phyloP scores from a whole-genome alignment of 2,329 filamentous ascomycete genomes.

The Colletotrichum phormii region DNA sequence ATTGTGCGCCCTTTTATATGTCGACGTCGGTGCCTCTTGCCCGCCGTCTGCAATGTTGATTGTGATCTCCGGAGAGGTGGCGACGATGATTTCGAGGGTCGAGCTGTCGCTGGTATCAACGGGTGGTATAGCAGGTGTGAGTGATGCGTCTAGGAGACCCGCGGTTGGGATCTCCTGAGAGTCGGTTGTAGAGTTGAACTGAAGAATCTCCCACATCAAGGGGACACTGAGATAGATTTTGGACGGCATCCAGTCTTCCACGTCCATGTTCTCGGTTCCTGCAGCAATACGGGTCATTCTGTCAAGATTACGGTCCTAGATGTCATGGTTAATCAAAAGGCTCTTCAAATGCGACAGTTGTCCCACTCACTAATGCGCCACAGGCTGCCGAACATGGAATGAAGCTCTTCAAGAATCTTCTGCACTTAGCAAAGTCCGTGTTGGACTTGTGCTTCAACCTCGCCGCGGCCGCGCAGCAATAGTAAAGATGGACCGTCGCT shows the following conservation, averaged over 20 bases:
- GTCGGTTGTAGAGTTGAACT: constrained; percentile 56
- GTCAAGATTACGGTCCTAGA: constrained; percentile 59
- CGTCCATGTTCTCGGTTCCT: constrained; percentile 58
- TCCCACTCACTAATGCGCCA: constrained; percentile 52
- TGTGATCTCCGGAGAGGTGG: constrained; percentile 62
- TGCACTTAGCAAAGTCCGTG: constrained; percentile 62
- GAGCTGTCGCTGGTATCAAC: constrained; percentile 50
- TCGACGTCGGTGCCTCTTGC: constrained; percentile 58
- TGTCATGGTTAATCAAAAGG: not conserved
- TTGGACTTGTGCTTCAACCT: constrained; percentile 63
- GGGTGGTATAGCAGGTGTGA: constrained; percentile 46
- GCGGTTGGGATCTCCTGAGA: constrained; percentile 48
- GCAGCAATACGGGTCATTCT: constrained; percentile 62
- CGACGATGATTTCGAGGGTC: constrained; percentile 61
- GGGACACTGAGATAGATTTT: constrained; percentile 64
- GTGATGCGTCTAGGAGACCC: constrained; percentile 56
- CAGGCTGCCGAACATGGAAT: constrained; percentile 60
- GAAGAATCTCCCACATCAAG: constrained; percentile 64
- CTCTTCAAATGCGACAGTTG: too few species aligned
- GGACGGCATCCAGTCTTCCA: constrained; percentile 64
- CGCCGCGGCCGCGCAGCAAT: constrained; percentile 61
- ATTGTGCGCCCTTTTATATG: constrained; percentile 45
- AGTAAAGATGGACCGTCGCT: constrained; percentile 65
- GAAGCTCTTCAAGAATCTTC: constrained; percentile 60
- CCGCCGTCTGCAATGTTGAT: constrained; percentile 64